Evolutionary conservation across 2,329 filamentous ascomycete genomes (phyloP).

Genomic region (Alternaria postmessia): DNA sequence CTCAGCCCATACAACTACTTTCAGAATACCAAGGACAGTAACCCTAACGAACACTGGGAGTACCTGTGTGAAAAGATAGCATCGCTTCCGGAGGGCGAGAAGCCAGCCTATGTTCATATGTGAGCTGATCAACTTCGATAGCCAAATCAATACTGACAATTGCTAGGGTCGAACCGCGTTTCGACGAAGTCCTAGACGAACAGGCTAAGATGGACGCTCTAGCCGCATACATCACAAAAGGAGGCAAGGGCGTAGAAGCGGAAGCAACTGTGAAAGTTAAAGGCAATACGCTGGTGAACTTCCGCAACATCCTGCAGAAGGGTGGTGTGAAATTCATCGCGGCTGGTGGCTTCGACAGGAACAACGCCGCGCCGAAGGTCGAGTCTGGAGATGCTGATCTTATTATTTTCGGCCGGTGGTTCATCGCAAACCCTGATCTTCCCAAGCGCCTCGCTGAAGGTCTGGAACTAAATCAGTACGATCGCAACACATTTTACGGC

Average conservation of each 20-base stretch:
- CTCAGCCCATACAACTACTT: slow-evolving; percentile 49
- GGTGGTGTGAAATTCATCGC: slow-evolving; percentile 63
- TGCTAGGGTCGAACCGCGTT: slow-evolving; percentile 47
- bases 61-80: slow-evolving; percentile 55
- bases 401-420: slow-evolving; percentile 56
- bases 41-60: slow-evolving; percentile 57
- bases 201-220: slow-evolving; percentile 51
- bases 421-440: slow-evolving; percentile 59
- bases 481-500: slow-evolving; percentile 57
- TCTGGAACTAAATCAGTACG: slow-evolving; percentile 50
- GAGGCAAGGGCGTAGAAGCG: slow-evolving; percentile 39
- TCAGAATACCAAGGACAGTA: slow-evolving; percentile 54
- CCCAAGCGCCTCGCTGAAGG: slow-evolving; percentile 53
- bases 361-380: slow-evolving; percentile 60
- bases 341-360: slow-evolving; percentile 63
- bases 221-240: slow-evolving; percentile 43
- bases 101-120: slow-evolving; percentile 49
- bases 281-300: slow-evolving; percentile 40
- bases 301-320: slow-evolving; percentile 58
- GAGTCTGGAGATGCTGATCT: slow-evolving; percentile 52
- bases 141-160: slow-evolving; percentile 12
- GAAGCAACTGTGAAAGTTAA: slow-evolving; percentile 40
- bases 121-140: slow-evolving; percentile 17
- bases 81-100: slow-evolving; percentile 36
- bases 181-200: slow-evolving; percentile 49